Conservation (phyloP, 1,139 yeast genomes). For the Debaryomycetaceae sp. region DNA sequence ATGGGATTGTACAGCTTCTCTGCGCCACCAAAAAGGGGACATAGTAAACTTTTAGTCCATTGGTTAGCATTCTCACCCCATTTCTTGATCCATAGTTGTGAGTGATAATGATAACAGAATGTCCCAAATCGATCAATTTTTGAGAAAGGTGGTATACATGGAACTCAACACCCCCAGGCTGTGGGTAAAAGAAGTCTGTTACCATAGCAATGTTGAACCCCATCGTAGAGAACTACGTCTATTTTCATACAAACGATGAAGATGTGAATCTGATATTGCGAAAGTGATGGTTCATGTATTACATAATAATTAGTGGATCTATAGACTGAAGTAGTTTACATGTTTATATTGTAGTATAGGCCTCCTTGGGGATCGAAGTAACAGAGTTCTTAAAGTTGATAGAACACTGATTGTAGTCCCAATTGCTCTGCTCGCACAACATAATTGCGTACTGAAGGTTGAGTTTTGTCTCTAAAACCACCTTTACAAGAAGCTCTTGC, state of each 20-base stretch:
- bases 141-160: conserved; percentile 84
- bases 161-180: conserved; percentile 96
- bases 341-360: conserved; percentile 16
- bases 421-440: conserved; percentile 85
- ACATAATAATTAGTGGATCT: background rate
- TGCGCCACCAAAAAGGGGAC: conserved; percentile 78
- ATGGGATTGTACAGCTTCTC: conserved; percentile 82
- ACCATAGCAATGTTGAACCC: conserved; percentile 67
- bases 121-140: conserved; percentile 79
- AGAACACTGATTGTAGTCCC: conserved; percentile 73
- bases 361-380: conserved; percentile 42
- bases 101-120: conserved; percentile 85
- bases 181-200: conserved; percentile 97
- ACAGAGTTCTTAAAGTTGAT: conserved; percentile 67
- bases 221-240: conserved; percentile 8
- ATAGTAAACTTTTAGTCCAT: conserved; percentile 90
- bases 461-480: conserved; percentile 71
- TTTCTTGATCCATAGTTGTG: conserved; percentile 82
- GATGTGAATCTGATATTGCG: background rate
- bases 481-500: conserved; percentile 60
- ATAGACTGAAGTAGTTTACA: background rate
- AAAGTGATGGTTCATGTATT: background rate
- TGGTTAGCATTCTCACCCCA: conserved; percentile 79
- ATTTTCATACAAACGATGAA: background rate
- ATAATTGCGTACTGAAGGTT: conserved; percentile 75